A percentile compares a stretch with the other conserved stretches of the same genome.
Conservation (phyloP, 202 grass and related monocot species). For the Panicum hallii region DNA sequence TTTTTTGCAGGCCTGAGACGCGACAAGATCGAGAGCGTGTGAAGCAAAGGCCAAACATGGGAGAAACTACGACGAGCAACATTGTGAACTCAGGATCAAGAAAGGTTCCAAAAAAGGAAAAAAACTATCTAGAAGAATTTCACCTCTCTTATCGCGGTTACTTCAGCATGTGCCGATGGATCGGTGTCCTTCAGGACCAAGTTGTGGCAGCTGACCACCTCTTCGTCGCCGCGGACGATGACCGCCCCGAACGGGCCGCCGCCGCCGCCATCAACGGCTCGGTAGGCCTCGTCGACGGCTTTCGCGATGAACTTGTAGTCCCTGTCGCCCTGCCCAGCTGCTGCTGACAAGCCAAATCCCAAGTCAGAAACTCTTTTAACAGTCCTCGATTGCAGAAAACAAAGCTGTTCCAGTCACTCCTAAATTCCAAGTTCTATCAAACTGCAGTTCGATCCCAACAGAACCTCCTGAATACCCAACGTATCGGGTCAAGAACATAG, state of each 20-base stretch:
- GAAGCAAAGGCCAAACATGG: background rate
- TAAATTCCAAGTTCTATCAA: background rate
- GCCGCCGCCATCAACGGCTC: conserved; percentile 66
- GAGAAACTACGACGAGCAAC: too few relatives aligned
- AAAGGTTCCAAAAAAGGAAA: background rate
- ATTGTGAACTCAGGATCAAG: background rate
- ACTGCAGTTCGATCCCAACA: background rate
- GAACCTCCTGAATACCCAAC: background rate
- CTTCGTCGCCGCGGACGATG: conserved; percentile 69
- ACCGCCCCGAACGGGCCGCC: conserved; percentile 84
- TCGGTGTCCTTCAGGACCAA: conserved; percentile 76
- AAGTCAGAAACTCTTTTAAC: background rate
- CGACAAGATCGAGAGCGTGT: background rate
- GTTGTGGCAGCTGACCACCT: conserved; percentile 84
- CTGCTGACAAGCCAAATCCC: background rate
- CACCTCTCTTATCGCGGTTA: conserved; percentile 88
- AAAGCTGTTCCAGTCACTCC: too few relatives aligned
- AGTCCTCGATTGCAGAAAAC: background rate
- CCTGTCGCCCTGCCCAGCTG: conserved; percentile 59
- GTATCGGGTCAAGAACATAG: background rate
- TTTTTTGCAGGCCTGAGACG: conserved; percentile 75
- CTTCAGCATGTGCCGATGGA: conserved; percentile 92
- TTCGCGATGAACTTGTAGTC: conserved; percentile 78
- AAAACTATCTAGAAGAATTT: background rate
- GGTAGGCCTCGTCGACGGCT: conserved; percentile 76